Evolutionary conservation across 2,329 filamentous ascomycete genomes (phyloP), one percentile per base, ranked within the genome.

Genomic region (Akanthomyces uredinophilus): DNA sequence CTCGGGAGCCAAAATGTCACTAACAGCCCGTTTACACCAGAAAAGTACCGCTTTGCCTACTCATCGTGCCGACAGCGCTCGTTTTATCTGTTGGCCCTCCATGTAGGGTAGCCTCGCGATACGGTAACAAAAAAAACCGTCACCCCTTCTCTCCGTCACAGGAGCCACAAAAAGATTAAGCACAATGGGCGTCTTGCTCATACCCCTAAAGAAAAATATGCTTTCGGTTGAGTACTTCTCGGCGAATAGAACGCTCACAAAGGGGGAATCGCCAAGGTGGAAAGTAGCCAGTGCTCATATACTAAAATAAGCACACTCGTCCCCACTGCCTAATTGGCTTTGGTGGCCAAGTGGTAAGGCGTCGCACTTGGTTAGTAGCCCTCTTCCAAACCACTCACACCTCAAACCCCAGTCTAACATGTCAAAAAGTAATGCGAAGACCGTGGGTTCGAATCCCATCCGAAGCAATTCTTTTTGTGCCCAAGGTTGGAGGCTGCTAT

Each of bases 331-430:
- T 55, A 51, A 35, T 51, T 41, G 47, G 60, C 60, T 62, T 62
- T 62, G 60, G 60, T 62, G 60, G 60, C 60, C 60, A 62, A 62
- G 60, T 62, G 60, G 60, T 62, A 62, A 62, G 60, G 60, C 60
- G 60, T 62, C 60, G 60, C 60, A 62, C 60, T 62, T 52, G 55
- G 57, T 60, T 60, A 60, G 57, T 60, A 60, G 35, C 13, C 29
- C 16, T 27, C 6, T 2, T 16, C 18, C 16, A 11, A 3, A 14
- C 37, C 27, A 44, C 13, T 20, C 14, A 27, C 46, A n/a, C 4
- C 2, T 2, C 4, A 22, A 60, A 4, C 14, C 18, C n/a, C 11
- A 24, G 35, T 60, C 57, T 60, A 60, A 60, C 57, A 47, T 46
- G n/a, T 20, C 37, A 1, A n/a, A 47, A 56, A 56, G 59, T 62